Percentiles rank a stretch among this genome's conserved stretches.
Conservation (phyloP, 306 rosid species). For the Corylus avellana region DNA sequence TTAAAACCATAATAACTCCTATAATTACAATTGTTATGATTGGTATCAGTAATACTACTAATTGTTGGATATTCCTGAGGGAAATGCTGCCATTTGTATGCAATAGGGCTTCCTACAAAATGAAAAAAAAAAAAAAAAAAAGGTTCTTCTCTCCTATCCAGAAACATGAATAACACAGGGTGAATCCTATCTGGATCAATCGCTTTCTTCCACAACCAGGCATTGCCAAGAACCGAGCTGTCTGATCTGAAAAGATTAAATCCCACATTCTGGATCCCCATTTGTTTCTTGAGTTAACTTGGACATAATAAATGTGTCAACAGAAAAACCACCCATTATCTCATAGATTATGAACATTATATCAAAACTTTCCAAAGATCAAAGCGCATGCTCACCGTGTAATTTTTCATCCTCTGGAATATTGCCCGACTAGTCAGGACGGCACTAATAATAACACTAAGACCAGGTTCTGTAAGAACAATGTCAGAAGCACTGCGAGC, state of each 20-base stretch:
- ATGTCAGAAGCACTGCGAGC: conserved; percentile 91
- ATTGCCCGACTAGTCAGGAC: conserved; percentile 90
- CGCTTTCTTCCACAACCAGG: background rate
- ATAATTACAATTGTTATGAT: background rate
- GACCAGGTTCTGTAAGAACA: conserved; percentile 87
- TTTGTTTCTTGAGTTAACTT: background rate
- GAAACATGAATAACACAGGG: background rate
- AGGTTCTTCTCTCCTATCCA: background rate
- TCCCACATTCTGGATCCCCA: conserved; percentile 5
- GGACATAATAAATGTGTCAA: background rate
- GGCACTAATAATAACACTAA: conserved; percentile 83
- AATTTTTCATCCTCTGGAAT: conserved; percentile 90
- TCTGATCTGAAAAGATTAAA: conserved; percentile 5
- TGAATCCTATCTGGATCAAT: background rate
- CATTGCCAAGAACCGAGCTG: background rate
- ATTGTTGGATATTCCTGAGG: background rate
- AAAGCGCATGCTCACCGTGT: conserved; percentile 55
- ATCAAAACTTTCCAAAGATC: background rate
- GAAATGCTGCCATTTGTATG: background rate
- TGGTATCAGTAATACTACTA: background rate
- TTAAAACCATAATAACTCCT: background rate
- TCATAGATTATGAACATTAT: background rate
- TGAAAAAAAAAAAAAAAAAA: background rate
- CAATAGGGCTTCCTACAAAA: background rate
- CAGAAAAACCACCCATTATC: background rate